Conservation (phyloP, 805 yeast genomes). For the Ogataea zsoltii region DNA sequence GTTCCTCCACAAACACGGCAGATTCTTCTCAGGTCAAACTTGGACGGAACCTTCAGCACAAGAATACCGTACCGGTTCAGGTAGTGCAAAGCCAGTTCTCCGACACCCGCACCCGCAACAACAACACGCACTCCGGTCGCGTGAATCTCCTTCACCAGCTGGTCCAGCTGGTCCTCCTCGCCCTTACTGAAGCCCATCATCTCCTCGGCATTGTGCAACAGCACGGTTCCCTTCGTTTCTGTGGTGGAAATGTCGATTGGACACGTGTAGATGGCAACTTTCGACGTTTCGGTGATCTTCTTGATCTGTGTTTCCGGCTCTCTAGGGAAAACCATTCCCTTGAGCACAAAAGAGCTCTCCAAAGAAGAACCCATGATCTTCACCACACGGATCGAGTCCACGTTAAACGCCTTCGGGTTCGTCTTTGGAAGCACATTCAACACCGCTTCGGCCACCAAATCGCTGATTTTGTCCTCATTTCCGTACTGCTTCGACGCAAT, state of each 20-base stretch:
- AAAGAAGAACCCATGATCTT: slow-evolving; percentile 93
- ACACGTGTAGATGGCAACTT: slow-evolving; percentile 90
- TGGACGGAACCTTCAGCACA: slow-evolving; percentile 87
- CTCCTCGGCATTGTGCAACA: slow-evolving; percentile 93
- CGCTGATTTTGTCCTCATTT: slow-evolving; percentile 72
- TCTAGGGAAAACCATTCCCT: slow-evolving; percentile 97
- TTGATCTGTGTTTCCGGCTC: slow-evolving; percentile 94
- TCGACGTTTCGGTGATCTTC: slow-evolving; percentile 58
- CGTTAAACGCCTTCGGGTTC: slow-evolving; percentile 70
- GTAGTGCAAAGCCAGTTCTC: slow-evolving; percentile 91
- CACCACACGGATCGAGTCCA: slow-evolving; percentile 92
- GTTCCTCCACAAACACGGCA: slow-evolving; percentile 98
- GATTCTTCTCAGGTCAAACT: slow-evolving; percentile 90
- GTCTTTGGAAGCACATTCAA: slow-evolving; percentile 72
- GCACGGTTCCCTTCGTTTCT: slow-evolving; percentile 97
- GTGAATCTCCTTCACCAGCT: slow-evolving; percentile 74
- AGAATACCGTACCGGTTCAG: slow-evolving; percentile 82
- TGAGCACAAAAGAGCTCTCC: slow-evolving; percentile 71
- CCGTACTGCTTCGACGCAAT: slow-evolving; percentile 94
- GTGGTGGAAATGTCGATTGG: slow-evolving; percentile 94
- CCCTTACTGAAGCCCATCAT: slow-evolving; percentile 96
- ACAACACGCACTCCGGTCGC: slow-evolving; percentile 87
- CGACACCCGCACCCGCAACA: slow-evolving; percentile 91
- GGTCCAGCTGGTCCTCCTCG: slow-evolving; percentile 91
- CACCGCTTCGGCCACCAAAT: slow-evolving; percentile 83